Evolutionary conservation across 192 early-diverging fungal genomes (phyloP).

Genomic region (Coemansia sp.): DNA sequence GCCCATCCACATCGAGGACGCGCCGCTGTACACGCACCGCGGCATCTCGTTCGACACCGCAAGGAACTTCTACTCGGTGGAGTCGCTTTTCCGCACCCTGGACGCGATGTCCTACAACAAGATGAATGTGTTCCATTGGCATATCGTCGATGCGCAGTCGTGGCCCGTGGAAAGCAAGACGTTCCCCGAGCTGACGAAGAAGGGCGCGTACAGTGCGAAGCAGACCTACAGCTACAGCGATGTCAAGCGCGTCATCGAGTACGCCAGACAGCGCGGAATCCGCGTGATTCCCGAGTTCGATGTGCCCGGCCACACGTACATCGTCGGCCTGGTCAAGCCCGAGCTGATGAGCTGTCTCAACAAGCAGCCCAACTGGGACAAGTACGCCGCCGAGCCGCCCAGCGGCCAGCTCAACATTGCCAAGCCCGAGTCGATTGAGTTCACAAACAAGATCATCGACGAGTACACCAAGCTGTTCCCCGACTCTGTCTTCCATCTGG

Average conservation of each 20-base stretch:
- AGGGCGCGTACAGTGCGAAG: slow-evolving; percentile 64
- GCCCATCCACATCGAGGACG: slow-evolving; percentile 62
- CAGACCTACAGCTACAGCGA: slow-evolving; percentile 72
- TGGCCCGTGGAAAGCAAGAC: slow-evolving; percentile 68
- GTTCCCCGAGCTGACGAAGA: slow-evolving; percentile 59
- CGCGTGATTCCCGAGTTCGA: slow-evolving; percentile 90
- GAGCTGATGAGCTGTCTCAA: slow-evolving; percentile 63
- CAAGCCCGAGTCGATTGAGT: slow-evolving; percentile 61
- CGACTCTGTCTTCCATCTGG: slow-evolving; percentile 73
- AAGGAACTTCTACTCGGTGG: slow-evolving; percentile 66
- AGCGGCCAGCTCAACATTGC: slow-evolving; percentile 80
- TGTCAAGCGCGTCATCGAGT: slow-evolving; percentile 65
- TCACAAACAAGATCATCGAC: slow-evolving; percentile 66
- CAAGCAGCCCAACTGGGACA: slow-evolving; percentile 61
- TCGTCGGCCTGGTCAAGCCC: slow-evolving; percentile 57
- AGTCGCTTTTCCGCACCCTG: slow-evolving; percentile 59
- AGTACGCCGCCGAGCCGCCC: slow-evolving; percentile 71
- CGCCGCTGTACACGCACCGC: slow-evolving; percentile 65
- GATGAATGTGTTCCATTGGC: slow-evolving; percentile 83
- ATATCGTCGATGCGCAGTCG: slow-evolving; percentile 69
- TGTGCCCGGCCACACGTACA: slow-evolving; percentile 75
- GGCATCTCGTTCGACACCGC: slow-evolving; percentile 68
- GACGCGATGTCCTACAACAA: slow-evolving; percentile 72
- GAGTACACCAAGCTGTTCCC: slow-evolving; percentile 69
- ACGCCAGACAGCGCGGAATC: slow-evolving; percentile 74